Percentiles rank a stretch among this genome's conserved stretches.
Evolutionary conservation across 2,329 filamentous ascomycete genomes (phyloP).

Genomic region (Penicillium verrucosum): DNA sequence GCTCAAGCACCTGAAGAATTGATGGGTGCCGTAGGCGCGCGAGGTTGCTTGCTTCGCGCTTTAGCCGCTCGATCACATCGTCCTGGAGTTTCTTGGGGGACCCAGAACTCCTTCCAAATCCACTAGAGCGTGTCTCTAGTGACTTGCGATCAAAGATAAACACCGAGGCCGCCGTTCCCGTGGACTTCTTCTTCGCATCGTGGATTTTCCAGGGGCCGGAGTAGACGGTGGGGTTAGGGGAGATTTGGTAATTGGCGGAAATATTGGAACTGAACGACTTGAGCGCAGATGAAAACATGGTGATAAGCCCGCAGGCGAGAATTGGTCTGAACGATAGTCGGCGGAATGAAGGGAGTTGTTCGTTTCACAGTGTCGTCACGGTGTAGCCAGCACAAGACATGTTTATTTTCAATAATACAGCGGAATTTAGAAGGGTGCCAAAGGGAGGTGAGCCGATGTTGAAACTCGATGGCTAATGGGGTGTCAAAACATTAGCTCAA

Average conservation of each 20-base stretch:
- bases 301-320: conserved; percentile 34
- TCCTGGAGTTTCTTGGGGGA: conserved; percentile 77
- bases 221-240: conserved; percentile 68
- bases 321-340: background rate
- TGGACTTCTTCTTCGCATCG: conserved; percentile 95
- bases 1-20: conserved; percentile 87
- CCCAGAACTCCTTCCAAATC: conserved; percentile 59
- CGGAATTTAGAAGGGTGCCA: background rate
- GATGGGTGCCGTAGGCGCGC: conserved; percentile 87
- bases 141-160: conserved; percentile 93
- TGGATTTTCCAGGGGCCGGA: conserved; percentile 97
- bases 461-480: background rate
- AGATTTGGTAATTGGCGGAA: conserved; percentile 82
- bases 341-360: conserved; percentile 1
- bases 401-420: background rate
- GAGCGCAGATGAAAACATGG: conserved; percentile 88
- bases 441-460: background rate
- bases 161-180: conserved; percentile 81
- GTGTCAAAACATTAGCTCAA: background rate
- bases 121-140: conserved; percentile 66
- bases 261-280: conserved; percentile 96
- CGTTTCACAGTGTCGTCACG: conserved; percentile 14
- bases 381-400: conserved; percentile 2
- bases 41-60: conserved; percentile 85
- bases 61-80: conserved; percentile 85